These are phyloP conservation scores for Fusarium robinianum DNA, from an alignment of 2,329 filamentous ascomycete species.

Conservation along the genomic window DNA sequence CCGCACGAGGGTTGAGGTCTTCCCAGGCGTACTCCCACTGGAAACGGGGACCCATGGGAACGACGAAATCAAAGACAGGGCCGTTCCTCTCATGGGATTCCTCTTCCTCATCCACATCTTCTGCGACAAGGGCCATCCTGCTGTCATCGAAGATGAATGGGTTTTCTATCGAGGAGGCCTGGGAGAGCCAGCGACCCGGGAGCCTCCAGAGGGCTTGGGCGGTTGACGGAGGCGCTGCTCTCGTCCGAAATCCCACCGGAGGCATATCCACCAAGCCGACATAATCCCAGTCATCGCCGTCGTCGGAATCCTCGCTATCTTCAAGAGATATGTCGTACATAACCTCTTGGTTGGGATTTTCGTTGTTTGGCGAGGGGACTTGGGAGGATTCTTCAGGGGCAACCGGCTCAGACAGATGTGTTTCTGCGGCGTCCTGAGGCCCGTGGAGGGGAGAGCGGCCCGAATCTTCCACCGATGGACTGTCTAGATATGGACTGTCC, in stretches of 20 bases:
- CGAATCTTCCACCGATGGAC: no score
- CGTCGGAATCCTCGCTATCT: background rate
- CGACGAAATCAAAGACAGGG: slow-evolving; percentile 3
- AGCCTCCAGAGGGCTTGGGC: no score
- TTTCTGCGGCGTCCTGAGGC: no score
- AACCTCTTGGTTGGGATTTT: background rate
- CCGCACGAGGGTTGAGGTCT: background rate
- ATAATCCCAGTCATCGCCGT: slow-evolving; percentile 2
- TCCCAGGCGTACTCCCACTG: slow-evolving; percentile 3
- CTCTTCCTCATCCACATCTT: slow-evolving; percentile 2
- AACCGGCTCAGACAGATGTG: no score
- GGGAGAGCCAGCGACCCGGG: no score
- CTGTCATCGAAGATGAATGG: background rate
- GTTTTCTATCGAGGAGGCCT: no score
- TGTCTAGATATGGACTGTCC: no score
- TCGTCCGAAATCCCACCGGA: no score
- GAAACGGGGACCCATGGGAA: slow-evolving; percentile 8
- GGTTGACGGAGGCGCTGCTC: no score
- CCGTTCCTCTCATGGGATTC: slow-evolving; percentile 5
- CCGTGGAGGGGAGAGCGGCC: no score
- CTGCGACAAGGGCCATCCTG: slow-evolving; percentile 1
- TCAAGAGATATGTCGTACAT: slow-evolving; percentile 1
- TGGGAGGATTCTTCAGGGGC: no score
- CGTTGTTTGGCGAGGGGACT: background rate
- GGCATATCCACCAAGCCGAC: no score